Conservation (phyloP, 1,284 basidiomycete genomes). For the Inonotus obliquus region DNA sequence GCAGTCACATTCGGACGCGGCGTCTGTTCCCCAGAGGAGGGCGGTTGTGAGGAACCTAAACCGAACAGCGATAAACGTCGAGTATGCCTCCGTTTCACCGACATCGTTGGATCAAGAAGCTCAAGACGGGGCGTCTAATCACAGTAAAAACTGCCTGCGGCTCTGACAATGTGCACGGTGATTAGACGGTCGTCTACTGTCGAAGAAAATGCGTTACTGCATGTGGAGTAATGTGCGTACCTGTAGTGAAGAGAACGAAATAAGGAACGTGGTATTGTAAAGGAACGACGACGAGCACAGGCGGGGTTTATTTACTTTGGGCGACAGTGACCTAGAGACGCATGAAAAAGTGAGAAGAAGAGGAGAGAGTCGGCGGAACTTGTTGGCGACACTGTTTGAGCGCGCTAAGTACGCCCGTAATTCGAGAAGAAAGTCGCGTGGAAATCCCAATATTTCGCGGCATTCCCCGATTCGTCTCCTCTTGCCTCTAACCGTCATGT, state of each 20-base stretch:
- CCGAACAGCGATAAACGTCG: constrained; percentile 17
- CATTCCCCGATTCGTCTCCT: not conserved
- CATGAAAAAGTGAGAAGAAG: not conserved
- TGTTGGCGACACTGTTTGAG: not conserved
- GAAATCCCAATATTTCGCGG: not conserved
- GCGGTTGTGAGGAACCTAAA: constrained; percentile 4
- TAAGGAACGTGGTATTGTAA: not conserved
- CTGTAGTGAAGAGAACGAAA: not conserved
- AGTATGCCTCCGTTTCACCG: constrained; percentile 8
- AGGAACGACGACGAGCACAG: constrained; percentile 7
- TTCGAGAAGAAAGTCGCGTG: not conserved
- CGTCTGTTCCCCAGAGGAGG: constrained; percentile 5
- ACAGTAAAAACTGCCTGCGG: not conserved
- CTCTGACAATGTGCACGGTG: not conserved
- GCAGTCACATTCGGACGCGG: constrained; percentile 4
- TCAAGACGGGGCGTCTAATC: not conserved
- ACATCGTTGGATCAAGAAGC: constrained; percentile 4
- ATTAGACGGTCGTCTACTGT: not conserved
- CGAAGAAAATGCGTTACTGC: too few relatives aligned
- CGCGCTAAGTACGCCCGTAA: not conserved
- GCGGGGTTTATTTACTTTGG: not conserved
- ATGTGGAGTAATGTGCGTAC: not conserved
- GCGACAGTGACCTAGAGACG: not conserved
- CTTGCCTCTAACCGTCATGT: constrained; percentile 13
- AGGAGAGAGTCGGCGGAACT: not conserved